These are phyloP conservation scores for Seminavis robusta DNA, from an alignment of 108 stramenopile species.

Conservation along the genomic window DNA sequence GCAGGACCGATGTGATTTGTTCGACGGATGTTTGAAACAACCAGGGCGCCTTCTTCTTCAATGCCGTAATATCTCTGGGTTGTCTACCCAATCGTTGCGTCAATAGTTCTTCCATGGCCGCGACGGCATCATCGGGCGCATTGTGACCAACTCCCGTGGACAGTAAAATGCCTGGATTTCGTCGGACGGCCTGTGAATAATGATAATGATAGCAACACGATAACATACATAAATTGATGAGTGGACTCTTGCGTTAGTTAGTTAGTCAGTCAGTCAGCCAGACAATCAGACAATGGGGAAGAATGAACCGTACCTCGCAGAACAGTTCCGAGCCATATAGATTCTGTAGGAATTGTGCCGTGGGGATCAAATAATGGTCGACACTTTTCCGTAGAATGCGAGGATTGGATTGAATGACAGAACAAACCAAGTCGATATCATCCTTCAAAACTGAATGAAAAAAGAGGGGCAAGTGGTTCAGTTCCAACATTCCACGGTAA, in stretches of 20 bases:
- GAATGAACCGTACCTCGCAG: too few relatives aligned
- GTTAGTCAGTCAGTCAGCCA: too few relatives aligned
- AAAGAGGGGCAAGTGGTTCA: too few relatives aligned
- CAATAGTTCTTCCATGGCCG: slow-evolving; percentile 40
- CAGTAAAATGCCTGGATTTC: slow-evolving; percentile 69
- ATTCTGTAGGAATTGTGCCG: slow-evolving; percentile 57
- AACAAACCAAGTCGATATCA: slow-evolving; percentile 25
- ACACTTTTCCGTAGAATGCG: slow-evolving; percentile 67
- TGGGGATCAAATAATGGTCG: slow-evolving; percentile 51
- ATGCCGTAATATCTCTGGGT: slow-evolving; percentile 20
- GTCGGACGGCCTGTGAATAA: slow-evolving; percentile 54
- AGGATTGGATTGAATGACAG: slow-evolving; percentile 52
- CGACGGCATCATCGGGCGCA: slow-evolving; percentile 8
- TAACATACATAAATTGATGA: too few relatives aligned
- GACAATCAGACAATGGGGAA: too few relatives aligned
- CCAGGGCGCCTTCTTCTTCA: slow-evolving; percentile 51
- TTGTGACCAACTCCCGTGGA: slow-evolving; percentile 61
- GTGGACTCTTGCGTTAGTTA: too few relatives aligned
- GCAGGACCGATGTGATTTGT: slow-evolving; percentile 34
- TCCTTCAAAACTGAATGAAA: too few relatives aligned
- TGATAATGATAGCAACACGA: too few relatives aligned
- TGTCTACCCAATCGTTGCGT: slow-evolving; percentile 29
- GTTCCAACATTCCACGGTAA: too few relatives aligned
- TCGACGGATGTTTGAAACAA: slow-evolving; percentile 52
- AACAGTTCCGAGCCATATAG: slow-evolving; percentile 64